Conservation (phyloP, 805 yeast species). For the Candida khao-thaluensis region DNA sequence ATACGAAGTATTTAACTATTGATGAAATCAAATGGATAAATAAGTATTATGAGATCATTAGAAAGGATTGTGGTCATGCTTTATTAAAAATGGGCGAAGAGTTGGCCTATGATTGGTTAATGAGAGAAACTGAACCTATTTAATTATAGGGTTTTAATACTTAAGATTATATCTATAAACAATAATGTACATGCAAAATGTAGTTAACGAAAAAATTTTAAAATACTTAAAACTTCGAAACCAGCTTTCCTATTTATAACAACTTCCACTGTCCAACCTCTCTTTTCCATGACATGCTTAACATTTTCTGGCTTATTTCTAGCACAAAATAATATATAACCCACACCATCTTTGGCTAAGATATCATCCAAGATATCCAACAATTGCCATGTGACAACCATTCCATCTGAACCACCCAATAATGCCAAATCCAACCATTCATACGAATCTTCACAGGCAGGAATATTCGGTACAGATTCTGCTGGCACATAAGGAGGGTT, state of each 20-base stretch:
- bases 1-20: constrained; percentile 24
- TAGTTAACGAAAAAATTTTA: too few relatives aligned
- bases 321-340: constrained; percentile 89
- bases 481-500: constrained; percentile 98
- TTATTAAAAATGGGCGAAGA: constrained; percentile 55
- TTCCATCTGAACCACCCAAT: constrained; percentile 87
- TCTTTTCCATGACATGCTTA: constrained; percentile 41
- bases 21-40: constrained; percentile 40
- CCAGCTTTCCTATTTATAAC: constrained; percentile 81
- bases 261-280: constrained; percentile 54
- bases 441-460: constrained; percentile 44
- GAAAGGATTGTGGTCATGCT: constrained; percentile 31
- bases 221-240: constrained; percentile 87
- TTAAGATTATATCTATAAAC: too few relatives aligned
- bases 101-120: constrained; percentile 66
- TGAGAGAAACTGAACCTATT: constrained; percentile 61
- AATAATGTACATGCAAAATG: too few relatives aligned
- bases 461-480: constrained; percentile 63
- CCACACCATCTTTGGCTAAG: constrained; percentile 63
- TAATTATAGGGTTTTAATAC: constrained; percentile 9
- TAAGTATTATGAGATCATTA: constrained; percentile 32
- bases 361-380: constrained; percentile 52
- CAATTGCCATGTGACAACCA: constrained; percentile 74
- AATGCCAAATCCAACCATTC: constrained; percentile 88
- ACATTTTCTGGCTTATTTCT: constrained; percentile 77